A percentile compares a stretch with the other conserved stretches of the same genome.
phyloP scores from a whole-genome alignment of 2,329 filamentous ascomycete species.

The Monosporascus sp. region DNA sequence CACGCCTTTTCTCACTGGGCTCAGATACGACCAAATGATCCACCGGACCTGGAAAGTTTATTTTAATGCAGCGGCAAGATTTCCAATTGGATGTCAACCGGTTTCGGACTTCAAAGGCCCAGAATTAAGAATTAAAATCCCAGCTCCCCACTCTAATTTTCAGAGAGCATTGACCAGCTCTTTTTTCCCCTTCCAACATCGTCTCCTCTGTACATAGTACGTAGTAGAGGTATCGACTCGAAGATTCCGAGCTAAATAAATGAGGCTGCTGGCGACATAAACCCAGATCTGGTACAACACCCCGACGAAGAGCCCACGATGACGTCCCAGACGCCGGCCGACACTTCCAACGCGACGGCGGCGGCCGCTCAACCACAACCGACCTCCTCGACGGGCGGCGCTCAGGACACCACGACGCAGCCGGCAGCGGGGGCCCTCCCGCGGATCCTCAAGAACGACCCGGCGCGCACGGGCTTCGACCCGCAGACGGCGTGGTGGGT shows the following conservation, averaged over 20 bases:
- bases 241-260: no score
- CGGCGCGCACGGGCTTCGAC: conserved; percentile 58
- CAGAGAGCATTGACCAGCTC: no score
- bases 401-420: conserved; percentile 3
- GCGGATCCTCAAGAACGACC: conserved; percentile 49
- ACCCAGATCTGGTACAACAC: no score
- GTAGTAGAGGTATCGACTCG: no score
- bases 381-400: neutral
- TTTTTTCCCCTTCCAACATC: no score
- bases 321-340: neutral
- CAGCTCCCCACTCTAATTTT: neutral
- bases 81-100: conserved; percentile 16
- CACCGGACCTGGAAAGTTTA: neutral
- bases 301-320: neutral
- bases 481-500: conserved; percentile 62
- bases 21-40: neutral
- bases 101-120: conserved; percentile 14
- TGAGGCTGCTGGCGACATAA: no score
- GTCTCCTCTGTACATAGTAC: no score
- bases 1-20: neutral
- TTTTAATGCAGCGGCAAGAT: neutral
- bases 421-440: conserved; percentile 11
- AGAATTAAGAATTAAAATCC: neutral
- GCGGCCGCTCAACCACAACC: neutral
- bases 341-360: neutral